phyloP scores from a whole-genome alignment of 345 rosid genomes.

The Noccaea bulbosa region DNA sequence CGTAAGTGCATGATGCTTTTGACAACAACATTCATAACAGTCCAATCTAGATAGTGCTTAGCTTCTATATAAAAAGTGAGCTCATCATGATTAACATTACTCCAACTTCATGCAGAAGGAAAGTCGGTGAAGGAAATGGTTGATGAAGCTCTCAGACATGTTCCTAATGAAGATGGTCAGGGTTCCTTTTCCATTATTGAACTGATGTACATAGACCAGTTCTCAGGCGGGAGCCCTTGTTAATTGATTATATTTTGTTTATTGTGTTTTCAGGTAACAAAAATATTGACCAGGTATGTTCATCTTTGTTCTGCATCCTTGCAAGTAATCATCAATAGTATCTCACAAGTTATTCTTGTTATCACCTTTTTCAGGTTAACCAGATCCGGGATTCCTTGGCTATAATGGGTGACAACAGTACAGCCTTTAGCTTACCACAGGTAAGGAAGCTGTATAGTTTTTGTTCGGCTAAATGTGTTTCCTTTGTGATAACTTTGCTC shows the following conservation, averaged over 20 bases:
- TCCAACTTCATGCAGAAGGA: conserved; percentile 68
- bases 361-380: conserved; percentile 64
- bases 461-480: neutral
- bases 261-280: conserved; percentile 73
- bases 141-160: conserved; percentile 84
- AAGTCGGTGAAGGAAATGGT: conserved; percentile 98
- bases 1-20: conserved; percentile 59
- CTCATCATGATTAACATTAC: conserved; percentile 24
- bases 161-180: conserved; percentile 79
- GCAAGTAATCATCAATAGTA: conserved; percentile 25
- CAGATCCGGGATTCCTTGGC: conserved; percentile 94
- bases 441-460: conserved; percentile 48
- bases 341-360: conserved; percentile 34
- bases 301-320: conserved; percentile 19
- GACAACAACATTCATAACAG: conserved; percentile 12
- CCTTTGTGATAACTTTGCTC: conserved; percentile 38
- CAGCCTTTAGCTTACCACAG: conserved; percentile 98
- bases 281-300: conserved; percentile 83
- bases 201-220: conserved; percentile 14
- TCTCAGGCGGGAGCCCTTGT: conserved; percentile 20
- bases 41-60: conserved; percentile 8
- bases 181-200: conserved; percentile 38
- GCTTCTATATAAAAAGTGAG: neutral
- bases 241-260: conserved; percentile 41
- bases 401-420: conserved; percentile 96